Conservation (phyloP, 2,329 filamentous ascomycete species). For the Aschersonia sp. region DNA sequence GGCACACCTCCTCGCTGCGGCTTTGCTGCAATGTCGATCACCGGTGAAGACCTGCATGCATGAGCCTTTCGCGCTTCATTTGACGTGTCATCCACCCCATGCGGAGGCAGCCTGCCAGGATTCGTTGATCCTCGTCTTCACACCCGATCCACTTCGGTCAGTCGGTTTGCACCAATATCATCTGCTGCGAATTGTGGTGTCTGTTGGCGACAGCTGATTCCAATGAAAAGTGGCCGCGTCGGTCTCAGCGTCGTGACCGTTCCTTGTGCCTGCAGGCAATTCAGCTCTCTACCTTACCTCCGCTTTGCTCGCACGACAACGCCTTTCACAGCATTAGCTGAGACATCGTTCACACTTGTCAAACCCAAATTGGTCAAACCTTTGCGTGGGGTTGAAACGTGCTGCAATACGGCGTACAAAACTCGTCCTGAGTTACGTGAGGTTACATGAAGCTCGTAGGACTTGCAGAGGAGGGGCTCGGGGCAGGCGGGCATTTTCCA, state of each 20-base stretch:
- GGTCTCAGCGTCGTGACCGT: too few species aligned
- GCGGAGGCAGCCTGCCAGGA: not conserved
- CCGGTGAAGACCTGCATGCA: conserved; percentile 9
- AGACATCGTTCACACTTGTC: not conserved
- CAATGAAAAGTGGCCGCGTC: not conserved
- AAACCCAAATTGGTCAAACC: not conserved
- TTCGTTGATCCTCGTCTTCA: not conserved
- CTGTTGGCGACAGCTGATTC: not conserved
- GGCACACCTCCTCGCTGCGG: conserved; percentile 1
- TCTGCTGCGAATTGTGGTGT: not conserved
- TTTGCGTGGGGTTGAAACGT: not conserved
- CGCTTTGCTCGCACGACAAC: not conserved
- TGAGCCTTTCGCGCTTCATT: conserved; percentile 3
- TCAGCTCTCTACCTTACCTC: not conserved
- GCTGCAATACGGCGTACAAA: not conserved
- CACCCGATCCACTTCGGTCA: not conserved
- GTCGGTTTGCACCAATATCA: not conserved
- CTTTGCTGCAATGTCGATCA: conserved; percentile 10
- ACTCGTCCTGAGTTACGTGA: not conserved
- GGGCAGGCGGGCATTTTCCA: too few species aligned
- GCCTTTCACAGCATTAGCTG: not conserved
- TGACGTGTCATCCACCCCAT: conserved; percentile 3
- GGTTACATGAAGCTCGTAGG: not conserved
- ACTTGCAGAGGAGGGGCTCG: too few species aligned
- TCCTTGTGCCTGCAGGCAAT: not conserved